Evolutionary conservation across 148 eudicot species (phyloP).

Genomic region (Chenopodium album): DNA sequence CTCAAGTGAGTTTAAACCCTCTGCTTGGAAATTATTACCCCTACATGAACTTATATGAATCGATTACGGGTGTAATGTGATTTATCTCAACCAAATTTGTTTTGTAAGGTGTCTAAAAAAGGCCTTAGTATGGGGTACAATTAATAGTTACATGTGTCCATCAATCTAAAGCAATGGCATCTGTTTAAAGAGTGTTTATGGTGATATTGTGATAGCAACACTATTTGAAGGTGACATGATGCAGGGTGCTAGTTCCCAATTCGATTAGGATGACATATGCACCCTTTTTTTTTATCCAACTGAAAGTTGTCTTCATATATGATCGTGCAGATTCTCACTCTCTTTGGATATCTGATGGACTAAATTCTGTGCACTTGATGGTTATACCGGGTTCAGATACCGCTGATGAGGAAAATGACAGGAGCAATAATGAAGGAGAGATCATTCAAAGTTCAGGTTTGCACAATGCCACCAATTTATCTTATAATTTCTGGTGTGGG

Average conservation of each 20-base stretch:
- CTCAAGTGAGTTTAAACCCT: too few species aligned
- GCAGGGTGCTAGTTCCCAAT: not conserved
- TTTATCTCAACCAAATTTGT: not conserved
- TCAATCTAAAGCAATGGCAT: not conserved
- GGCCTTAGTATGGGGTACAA: not conserved
- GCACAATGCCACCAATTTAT: slow-evolving; percentile 4
- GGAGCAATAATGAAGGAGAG: slow-evolving; percentile 38
- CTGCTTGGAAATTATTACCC: not conserved
- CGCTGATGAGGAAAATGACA: slow-evolving; percentile 38
- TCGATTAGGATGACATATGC: not conserved
- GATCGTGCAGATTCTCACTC: slow-evolving; percentile 58
- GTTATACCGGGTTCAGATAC: slow-evolving; percentile 43
- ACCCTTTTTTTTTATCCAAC: not conserved
- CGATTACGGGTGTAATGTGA: not conserved
- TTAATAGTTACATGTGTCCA: not conserved
- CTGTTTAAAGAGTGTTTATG: not conserved
- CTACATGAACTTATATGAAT: not conserved
- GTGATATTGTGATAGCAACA: too few species aligned
- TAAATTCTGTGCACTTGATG: slow-evolving; percentile 53
- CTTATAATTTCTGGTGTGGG: not conserved
- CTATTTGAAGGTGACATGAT: not conserved
- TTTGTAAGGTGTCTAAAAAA: too few species aligned
- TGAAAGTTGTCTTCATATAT: slow-evolving; percentile 15
- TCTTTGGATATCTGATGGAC: slow-evolving; percentile 84
- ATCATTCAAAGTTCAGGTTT: slow-evolving; percentile 57